These are phyloP conservation scores for Arachnomyces sp. DNA, from an alignment of 2,329 filamentous ascomycete species.

Conservation along the genomic window DNA sequence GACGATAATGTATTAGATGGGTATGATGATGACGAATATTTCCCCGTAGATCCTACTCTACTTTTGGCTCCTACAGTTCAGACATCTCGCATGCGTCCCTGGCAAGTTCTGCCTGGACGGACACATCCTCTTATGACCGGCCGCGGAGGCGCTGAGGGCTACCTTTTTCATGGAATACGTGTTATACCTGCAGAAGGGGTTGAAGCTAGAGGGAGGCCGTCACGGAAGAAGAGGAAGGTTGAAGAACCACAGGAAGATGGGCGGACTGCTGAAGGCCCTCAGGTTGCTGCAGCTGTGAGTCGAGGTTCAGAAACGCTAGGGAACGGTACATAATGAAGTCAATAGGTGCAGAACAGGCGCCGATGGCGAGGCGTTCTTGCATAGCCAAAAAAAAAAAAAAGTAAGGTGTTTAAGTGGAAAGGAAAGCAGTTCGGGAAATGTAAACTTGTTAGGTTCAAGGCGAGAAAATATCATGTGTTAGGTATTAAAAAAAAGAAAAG, in stretches of 20 bases:
- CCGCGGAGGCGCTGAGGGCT: slow-evolving; percentile 81
- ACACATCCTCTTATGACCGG: slow-evolving; percentile 94
- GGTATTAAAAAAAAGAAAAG: too few relatives aligned
- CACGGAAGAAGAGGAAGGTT: slow-evolving; percentile 58
- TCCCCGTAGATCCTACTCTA: slow-evolving; percentile 79
- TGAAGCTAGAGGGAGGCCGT: slow-evolving; percentile 69
- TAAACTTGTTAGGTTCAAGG: too few relatives aligned
- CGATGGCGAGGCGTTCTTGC: too few relatives aligned
- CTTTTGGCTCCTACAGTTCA: slow-evolving; percentile 74
- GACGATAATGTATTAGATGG: slow-evolving; percentile 29
- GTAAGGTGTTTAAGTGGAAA: too few relatives aligned
- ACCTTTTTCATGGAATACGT: slow-evolving; percentile 74
- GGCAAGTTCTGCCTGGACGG: slow-evolving; percentile 85
- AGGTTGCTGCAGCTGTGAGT: too few relatives aligned
- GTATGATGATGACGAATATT: slow-evolving; percentile 54
- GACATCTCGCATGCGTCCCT: slow-evolving; percentile 67
- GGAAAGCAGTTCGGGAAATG: too few relatives aligned
- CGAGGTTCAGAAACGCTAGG: too few relatives aligned
- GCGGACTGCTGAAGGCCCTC: too few relatives aligned
- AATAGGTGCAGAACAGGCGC: too few relatives aligned
- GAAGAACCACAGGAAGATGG: slow-evolving; percentile 17
- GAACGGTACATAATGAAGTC: too few relatives aligned
- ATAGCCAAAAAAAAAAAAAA: too few relatives aligned
- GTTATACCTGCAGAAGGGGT: slow-evolving; percentile 76
- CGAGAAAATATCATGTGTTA: too few relatives aligned